Conservation (phyloP, 2,329 filamentous ascomycete species). For the Aspergillus aculeatinus region DNA sequence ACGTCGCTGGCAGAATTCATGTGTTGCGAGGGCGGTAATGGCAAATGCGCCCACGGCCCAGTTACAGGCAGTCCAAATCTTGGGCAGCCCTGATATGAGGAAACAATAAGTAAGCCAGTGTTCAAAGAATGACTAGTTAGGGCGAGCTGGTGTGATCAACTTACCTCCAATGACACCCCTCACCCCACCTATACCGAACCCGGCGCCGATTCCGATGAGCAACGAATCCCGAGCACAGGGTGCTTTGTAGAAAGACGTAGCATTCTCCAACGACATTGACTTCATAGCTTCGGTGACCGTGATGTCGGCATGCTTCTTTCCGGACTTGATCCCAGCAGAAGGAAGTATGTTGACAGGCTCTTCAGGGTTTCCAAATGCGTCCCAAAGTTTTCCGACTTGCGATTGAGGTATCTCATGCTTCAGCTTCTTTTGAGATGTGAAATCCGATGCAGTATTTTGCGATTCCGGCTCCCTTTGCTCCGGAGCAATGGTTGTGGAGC, state of each 20-base stretch:
- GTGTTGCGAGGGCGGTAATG: slow-evolving; percentile 66
- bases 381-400: slow-evolving; percentile 50
- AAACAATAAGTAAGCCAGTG: not conserved
- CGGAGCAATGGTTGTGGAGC: slow-evolving; percentile 20
- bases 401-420: slow-evolving; percentile 46
- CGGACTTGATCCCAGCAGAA: slow-evolving; percentile 60
- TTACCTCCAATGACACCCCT: slow-evolving; percentile 74
- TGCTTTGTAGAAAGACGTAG: slow-evolving; percentile 65
- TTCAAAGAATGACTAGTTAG: not conserved
- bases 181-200: slow-evolving; percentile 71
- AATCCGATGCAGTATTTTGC: slow-evolving; percentile 16
- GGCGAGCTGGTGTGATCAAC: not conserved
- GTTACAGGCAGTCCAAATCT: slow-evolving; percentile 68
- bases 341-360: slow-evolving; percentile 57
- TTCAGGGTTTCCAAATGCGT: slow-evolving; percentile 47
- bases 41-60: slow-evolving; percentile 82
- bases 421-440: slow-evolving; percentile 31
- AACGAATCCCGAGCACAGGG: slow-evolving; percentile 84
- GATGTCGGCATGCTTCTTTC: slow-evolving; percentile 50
- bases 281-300: slow-evolving; percentile 43
- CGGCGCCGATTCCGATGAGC: slow-evolving; percentile 77
- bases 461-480: slow-evolving; percentile 18
- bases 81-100: slow-evolving; percentile 44
- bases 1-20: slow-evolving; percentile 79
- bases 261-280: slow-evolving; percentile 54